Evolutionary conservation across 2,329 filamentous ascomycete species (phyloP), one percentile per base, ranked within the genome.

Genomic region (Cryoendolithus antarcticus): DNA sequence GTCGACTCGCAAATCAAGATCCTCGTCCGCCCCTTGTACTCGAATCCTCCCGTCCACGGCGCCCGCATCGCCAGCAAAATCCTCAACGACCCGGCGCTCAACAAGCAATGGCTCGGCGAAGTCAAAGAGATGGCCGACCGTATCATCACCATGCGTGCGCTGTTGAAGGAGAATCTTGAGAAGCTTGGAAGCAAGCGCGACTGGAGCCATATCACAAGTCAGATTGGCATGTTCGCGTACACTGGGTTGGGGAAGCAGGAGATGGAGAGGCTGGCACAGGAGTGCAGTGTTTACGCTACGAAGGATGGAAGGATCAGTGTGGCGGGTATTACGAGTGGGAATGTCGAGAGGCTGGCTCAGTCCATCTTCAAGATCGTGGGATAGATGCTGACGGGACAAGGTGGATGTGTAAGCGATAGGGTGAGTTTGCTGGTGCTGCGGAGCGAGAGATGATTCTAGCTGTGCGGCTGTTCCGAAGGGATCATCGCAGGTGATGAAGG

Each of bases 171-270:
- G 55, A 93, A 96, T 71, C 79, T 98, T 40, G 85, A 95, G 76
- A 80, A 83, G 66, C 77, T 95, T 47, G 89, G 89, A 61, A 91
- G 83, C 72, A 86, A 86, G 75, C 86, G 93, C 66, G 85, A 96
- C 72, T 98, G 91, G 91, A 84, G 81, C 63, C 91, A 98, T 74
- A 98, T 98, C 67, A 96, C 91, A 52, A 88, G 74, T 67, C 86
- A 93, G 65, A 98, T 98, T 57, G 91, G 91, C 69, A 98, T 98
- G 91, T 98, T 98, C 60, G 89, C 91, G 54, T 98, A 93, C 75
- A 98, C 91, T 38, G 91, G 91, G 46, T 71, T 98, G 56, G 89
- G 73, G 54, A 70, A 88, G 40, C 80, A 89, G 67, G 83, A 95
- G 70, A 95, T 96, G 85, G 82, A 89, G 40, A 70, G 70, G 56